Conservation (phyloP, 148 eudicot genomes). For the Limonium bicolor region DNA sequence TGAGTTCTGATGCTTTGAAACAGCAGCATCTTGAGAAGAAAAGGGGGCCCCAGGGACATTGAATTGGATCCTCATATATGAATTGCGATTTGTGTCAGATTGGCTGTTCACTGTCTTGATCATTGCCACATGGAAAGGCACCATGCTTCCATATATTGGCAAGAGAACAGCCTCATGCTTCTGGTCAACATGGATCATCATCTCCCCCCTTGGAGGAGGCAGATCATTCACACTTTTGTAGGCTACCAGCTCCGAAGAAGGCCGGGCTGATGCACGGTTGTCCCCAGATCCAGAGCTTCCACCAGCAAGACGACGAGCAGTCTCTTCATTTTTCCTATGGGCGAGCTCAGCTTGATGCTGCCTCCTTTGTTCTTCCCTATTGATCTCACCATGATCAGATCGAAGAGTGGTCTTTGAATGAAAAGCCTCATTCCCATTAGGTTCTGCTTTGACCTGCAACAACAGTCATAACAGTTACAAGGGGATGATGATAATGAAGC, state of each 20-base stretch:
- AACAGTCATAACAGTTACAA: background rate
- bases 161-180: constrained; percentile 67
- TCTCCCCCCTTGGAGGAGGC: constrained; percentile 69
- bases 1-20: constrained; percentile 51
- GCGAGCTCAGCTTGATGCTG: constrained; percentile 96
- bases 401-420: constrained; percentile 71
- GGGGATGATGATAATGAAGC: too few species aligned
- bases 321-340: constrained; percentile 92
- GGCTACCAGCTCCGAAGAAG: constrained; percentile 58
- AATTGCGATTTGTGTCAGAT: constrained; percentile 72
- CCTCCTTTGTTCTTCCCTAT: constrained; percentile 72
- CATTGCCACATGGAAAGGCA: constrained; percentile 77
- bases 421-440: constrained; percentile 15
- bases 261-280: constrained; percentile 27
- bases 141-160: constrained; percentile 82
- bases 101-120: constrained; percentile 88
- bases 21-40: constrained; percentile 52
- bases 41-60: constrained; percentile 80
- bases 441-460: constrained; percentile 23
- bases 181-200: constrained; percentile 93
- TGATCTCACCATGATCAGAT: constrained; percentile 68
- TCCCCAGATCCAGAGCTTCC: constrained; percentile 39
- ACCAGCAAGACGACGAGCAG: constrained; percentile 85
- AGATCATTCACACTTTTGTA: constrained; percentile 76
- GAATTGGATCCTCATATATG: constrained; percentile 64